A percentile compares a stretch with the other conserved stretches of the same genome.
Evolutionary conservation across 768 basidiomycete genomes (phyloP).

Genomic region (Galerina sulciceps): DNA sequence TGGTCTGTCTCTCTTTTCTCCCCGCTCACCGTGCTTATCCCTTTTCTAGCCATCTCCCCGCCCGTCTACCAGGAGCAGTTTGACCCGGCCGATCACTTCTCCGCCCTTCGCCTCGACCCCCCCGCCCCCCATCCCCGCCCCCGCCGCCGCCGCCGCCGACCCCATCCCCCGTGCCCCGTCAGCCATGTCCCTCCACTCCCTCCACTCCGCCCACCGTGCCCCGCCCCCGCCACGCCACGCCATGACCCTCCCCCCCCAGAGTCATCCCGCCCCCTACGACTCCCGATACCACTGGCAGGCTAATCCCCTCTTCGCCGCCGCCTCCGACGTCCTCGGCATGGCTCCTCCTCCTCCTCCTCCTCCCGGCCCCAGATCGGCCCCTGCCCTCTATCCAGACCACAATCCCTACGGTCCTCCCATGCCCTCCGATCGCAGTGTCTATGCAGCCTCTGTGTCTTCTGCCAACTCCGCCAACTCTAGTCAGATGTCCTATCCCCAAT

Average conservation of each 20-base stretch:
- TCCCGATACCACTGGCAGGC: constrained; percentile 4
- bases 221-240: constrained; percentile 18
- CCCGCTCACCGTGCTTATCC: constrained; percentile 14
- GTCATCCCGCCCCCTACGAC: constrained; percentile 6
- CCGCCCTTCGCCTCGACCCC: too few species aligned
- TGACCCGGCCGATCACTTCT: too few species aligned
- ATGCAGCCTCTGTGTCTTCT: constrained; percentile 28
- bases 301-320: constrained; percentile 71
- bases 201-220: neutral
- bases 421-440: constrained; percentile 24
- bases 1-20: constrained; percentile 8
- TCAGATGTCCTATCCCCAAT: constrained; percentile 18
- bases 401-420: constrained; percentile 21
- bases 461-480: constrained; percentile 29
- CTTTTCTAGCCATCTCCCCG: constrained; percentile 43
- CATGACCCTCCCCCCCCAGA: constrained; percentile 19
- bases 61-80: constrained; percentile 39
- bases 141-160: constrained; percentile 55
- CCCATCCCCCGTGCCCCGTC: constrained; percentile 28
- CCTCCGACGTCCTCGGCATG: constrained; percentile 82
- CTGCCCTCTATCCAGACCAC: constrained; percentile 4
- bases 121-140: constrained; percentile 58
- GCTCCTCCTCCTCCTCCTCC: constrained; percentile 48
- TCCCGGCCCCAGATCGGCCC: constrained; percentile 13
- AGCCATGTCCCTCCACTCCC: constrained; percentile 24